Evolutionary conservation across 169 alveolate genomes (phyloP), one percentile per base, ranked within the genome.

Genomic region (Fabrea salina): DNA sequence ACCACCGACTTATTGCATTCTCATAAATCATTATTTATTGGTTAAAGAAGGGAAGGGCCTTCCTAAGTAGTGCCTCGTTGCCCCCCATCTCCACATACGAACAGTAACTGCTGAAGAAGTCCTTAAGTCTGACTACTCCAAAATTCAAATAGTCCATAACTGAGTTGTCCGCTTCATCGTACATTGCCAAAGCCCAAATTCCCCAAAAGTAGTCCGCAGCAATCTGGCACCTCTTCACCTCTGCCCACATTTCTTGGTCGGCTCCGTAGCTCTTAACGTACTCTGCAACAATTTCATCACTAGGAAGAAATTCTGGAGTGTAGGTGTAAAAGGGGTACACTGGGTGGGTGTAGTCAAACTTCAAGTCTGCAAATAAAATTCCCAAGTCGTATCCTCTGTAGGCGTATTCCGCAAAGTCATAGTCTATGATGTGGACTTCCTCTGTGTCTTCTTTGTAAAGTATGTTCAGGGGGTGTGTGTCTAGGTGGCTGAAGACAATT

Each of bases 131-230:
- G n/a, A n/a, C n/a, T n/a, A n/a, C n/a, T n/a, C n/a, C n/a, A n/a
- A n/a, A n/a, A n/a, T n/a, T n/a, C n/a, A n/a, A n/a, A n/a, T n/a
- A n/a, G n/a, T n/a, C n/a, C n/a, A n/a, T n/a, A n/a, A n/a, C n/a
- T n/a, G n/a, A n/a, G n/a, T n/a, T n/a, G n/a, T n/a, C n/a, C n/a
- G n/a, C 67, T 40, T 27, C 78, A 11, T 13, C 7, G 66, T 68
- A 68, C 35, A 68, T 33, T 8, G 44, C 7, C 22, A 68, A 43
- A 13, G 64, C 0, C 61, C 78, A 68, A 33, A 68, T 44, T 1
- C 64, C 78, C 78, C 78, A 68, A 3, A 43, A 33, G 67, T 43
- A 68, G 30, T 68, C 35, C 32, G 78, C 11, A 47, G 66, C 67
- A 0, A 68, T 68, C 78, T 43, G 40, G n/a, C 57, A 43, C 39